Conservation (phyloP, 768 basidiomycete genomes). For the Mycena vulgaris region DNA sequence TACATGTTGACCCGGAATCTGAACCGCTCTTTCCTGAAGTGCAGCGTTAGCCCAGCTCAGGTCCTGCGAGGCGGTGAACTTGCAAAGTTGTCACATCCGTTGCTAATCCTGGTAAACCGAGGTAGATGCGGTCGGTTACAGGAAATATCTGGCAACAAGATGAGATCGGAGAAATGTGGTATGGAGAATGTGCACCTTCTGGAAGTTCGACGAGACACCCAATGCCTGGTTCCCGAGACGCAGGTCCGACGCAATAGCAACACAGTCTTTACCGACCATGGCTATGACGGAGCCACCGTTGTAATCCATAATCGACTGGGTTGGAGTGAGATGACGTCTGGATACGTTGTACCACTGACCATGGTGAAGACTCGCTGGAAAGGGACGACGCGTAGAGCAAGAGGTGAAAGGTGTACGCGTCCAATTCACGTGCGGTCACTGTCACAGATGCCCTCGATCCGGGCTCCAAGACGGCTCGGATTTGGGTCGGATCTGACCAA, state of each 20-base stretch:
- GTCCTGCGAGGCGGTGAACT: constrained; percentile 42
- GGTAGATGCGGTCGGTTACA: constrained; percentile 91
- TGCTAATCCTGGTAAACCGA: constrained; percentile 93
- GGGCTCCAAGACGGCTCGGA: neutral
- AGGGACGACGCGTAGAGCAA: constrained; percentile 34
- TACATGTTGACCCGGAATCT: constrained; percentile 99
- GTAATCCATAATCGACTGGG: constrained; percentile 90
- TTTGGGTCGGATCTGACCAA: neutral
- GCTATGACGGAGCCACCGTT: constrained; percentile 99
- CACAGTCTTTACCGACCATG: constrained; percentile 99
- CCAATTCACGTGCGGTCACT: constrained; percentile 51
- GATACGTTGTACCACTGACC: constrained; percentile 47
- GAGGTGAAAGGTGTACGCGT: constrained; percentile 58
- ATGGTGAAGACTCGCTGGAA: constrained; percentile 50
- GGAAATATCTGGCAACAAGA: constrained; percentile 83
- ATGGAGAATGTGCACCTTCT: constrained; percentile 76
- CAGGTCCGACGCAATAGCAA: constrained; percentile 97
- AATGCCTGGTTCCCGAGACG: constrained; percentile 91
- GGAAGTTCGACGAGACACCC: constrained; percentile 92
- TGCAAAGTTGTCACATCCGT: constrained; percentile 95
- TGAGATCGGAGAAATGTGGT: constrained; percentile 27
- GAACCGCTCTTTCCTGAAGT: constrained; percentile 85
- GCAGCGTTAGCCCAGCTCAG: constrained; percentile 18
- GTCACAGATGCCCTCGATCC: constrained; percentile 4
- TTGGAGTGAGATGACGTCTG: constrained; percentile 31